A percentile compares a stretch with the other conserved stretches of the same genome.
Evolutionary conservation across 441 rosid genomes (phyloP).

Genomic region (Eutrema salsugineum): DNA sequence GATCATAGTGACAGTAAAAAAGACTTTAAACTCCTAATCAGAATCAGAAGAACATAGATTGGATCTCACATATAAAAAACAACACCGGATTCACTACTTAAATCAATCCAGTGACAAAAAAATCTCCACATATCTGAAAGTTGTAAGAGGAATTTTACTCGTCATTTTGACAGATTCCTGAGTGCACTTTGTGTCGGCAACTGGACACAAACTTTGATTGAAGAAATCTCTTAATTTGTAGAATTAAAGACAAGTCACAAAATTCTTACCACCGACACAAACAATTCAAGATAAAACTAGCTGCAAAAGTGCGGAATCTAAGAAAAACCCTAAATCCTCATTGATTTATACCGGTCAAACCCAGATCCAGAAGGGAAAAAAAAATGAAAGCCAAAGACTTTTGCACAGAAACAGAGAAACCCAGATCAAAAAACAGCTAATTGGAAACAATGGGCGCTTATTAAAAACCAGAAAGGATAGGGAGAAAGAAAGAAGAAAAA

Average conservation of each 20-base stretch:
- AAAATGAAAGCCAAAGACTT: constrained; percentile 14
- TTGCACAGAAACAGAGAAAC: constrained; percentile 22
- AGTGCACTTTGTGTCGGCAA: neutral
- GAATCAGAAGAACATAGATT: neutral
- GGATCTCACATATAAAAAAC: neutral
- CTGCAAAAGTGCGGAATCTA: neutral
- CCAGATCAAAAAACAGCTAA: constrained; percentile 13
- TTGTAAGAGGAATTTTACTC: neutral
- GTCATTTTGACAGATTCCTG: constrained; percentile 1
- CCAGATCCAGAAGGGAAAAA: constrained; percentile 24
- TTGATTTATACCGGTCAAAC: neutral
- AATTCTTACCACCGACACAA: constrained; percentile 32
- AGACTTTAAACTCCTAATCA: neutral
- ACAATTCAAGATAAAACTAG: neutral
- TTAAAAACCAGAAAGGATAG: neutral
- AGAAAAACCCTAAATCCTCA: constrained; percentile 17
- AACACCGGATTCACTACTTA: neutral
- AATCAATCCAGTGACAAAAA: neutral
- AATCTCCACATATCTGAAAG: neutral
- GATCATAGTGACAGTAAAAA: neutral
- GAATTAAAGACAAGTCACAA: constrained; percentile 3
- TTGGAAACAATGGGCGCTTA: neutral
- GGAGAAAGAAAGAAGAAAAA: neutral
- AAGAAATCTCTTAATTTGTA: neutral
- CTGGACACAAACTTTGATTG: neutral